Percentiles rank a stretch among this genome's conserved stretches.
Evolutionary conservation across 345 rosid species (phyloP).

Genomic region (Pelargonium nanum): DNA sequence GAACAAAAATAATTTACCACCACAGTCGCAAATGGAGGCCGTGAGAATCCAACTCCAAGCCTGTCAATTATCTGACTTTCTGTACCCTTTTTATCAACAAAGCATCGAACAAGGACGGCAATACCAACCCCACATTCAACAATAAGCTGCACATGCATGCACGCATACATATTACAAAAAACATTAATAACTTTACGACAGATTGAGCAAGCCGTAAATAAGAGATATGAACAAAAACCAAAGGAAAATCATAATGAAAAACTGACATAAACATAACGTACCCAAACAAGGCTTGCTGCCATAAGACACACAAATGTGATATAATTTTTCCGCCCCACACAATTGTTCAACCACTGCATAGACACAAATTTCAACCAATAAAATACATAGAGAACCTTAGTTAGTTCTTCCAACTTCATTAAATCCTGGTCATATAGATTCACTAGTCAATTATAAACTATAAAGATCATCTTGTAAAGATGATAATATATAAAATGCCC

Average conservation of each 20-base stretch:
- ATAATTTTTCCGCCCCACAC: conserved; percentile 87
- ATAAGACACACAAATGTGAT: conserved; percentile 78
- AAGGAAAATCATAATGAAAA: conserved; percentile 2
- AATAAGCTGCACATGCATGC: conserved; percentile 47
- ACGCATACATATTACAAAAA: conserved; percentile 3
- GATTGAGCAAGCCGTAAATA: background rate
- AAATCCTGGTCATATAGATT: too few relatives aligned
- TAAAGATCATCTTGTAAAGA: too few relatives aligned
- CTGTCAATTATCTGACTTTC: conserved; percentile 61
- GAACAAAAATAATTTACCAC: conserved; percentile 45
- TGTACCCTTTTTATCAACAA: conserved; percentile 55
- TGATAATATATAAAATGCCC: too few relatives aligned
- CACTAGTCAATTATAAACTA: too few relatives aligned
- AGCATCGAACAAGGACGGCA: conserved; percentile 78
- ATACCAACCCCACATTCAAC: conserved; percentile 86
- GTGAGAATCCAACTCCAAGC: conserved; percentile 82
- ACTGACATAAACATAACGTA: conserved; percentile 22
- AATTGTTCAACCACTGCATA: conserved; percentile 89
- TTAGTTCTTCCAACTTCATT: background rate
- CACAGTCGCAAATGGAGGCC: conserved; percentile 60
- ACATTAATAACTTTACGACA: background rate
- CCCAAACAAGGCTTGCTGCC: conserved; percentile 86
- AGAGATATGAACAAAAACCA: background rate
- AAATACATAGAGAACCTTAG: conserved; percentile 11
- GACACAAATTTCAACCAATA: background rate